Evolutionary conservation across 805 yeast genomes (phyloP).

Genomic region (Yarrowia sp.): DNA sequence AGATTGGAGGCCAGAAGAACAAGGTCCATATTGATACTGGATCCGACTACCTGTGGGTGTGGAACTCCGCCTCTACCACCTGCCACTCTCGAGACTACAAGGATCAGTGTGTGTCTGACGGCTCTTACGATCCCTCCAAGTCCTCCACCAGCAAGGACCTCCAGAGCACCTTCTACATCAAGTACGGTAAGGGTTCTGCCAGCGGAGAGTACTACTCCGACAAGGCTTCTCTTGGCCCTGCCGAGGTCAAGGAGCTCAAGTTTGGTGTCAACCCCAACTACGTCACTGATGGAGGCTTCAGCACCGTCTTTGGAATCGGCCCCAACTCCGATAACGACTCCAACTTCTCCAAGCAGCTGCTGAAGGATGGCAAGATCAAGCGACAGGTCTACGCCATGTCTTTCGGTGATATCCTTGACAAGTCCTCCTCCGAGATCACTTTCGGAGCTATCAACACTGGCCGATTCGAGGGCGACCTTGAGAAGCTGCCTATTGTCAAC

Average conservation of each 20-base stretch:
- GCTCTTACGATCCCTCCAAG: not conserved
- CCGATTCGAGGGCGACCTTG: not conserved
- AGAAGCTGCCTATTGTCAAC: not conserved
- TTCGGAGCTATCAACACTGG: conserved; percentile 8
- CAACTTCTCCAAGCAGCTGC: not conserved
- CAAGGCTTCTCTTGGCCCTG: not conserved
- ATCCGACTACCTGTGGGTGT: conserved; percentile 9
- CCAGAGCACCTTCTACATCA: not conserved
- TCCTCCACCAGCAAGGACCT: not conserved
- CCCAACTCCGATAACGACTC: not conserved
- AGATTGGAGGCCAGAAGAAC: conserved; percentile 44
- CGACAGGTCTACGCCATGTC: conserved; percentile 12
- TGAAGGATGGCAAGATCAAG: not conserved
- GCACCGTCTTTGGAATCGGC: conserved; percentile 1
- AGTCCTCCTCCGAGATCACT: conserved; percentile 27
- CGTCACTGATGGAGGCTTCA: not conserved
- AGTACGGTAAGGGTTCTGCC: conserved; percentile 1
- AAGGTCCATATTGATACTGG: not conserved
- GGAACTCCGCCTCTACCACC: conserved; percentile 42
- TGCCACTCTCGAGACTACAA: conserved; percentile 28
- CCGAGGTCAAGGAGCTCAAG: not conserved
- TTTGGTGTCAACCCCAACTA: not conserved
- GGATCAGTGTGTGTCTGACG: not conserved
- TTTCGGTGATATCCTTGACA: not conserved
- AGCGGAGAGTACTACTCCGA: not conserved